Percentiles rank a stretch among this genome's conserved stretches.
phyloP scores from a whole-genome alignment of 768 basidiomycete species.

The Russula abietina region DNA sequence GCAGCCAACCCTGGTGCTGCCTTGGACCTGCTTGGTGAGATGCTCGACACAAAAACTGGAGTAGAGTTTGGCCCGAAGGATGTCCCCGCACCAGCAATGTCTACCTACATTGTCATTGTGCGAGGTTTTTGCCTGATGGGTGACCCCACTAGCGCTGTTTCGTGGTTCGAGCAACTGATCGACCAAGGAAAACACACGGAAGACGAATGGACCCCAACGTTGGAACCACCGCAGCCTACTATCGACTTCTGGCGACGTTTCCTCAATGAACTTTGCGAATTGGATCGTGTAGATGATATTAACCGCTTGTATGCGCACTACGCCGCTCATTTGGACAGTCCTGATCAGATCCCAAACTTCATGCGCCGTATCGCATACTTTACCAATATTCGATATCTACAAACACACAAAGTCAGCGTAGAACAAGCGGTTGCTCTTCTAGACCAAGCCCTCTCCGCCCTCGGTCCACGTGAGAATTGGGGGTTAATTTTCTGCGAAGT shows the following conservation, averaged over 20 bases:
- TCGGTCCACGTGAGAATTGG: slow-evolving; percentile 9
- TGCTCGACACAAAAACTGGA: slow-evolving; percentile 48
- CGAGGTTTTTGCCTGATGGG: slow-evolving; percentile 55
- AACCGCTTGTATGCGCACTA: slow-evolving; percentile 48
- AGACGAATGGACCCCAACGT: slow-evolving; percentile 40
- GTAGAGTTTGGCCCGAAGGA: slow-evolving; percentile 35
- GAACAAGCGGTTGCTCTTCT: slow-evolving; percentile 21
- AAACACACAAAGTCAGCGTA: slow-evolving; percentile 10
- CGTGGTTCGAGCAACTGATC: slow-evolving; percentile 68
- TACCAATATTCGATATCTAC: slow-evolving; percentile 37
- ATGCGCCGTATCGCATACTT: slow-evolving; percentile 42
- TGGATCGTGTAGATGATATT: slow-evolving; percentile 47
- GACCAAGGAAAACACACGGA: slow-evolving; percentile 33
- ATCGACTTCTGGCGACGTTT: slow-evolving; percentile 51
- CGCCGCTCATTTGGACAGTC: slow-evolving; percentile 33
- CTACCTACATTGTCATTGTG: slow-evolving; percentile 61
- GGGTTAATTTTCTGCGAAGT: slow-evolving; percentile 8
- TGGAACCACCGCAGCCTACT: slow-evolving; percentile 47
- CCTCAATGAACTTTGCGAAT: slow-evolving; percentile 47
- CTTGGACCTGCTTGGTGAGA: slow-evolving; percentile 58
- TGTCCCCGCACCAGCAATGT: slow-evolving; percentile 51
- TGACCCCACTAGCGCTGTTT: slow-evolving; percentile 56
- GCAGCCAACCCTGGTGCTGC: slow-evolving; percentile 57
- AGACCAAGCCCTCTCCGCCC: slow-evolving; percentile 27
- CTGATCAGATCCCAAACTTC: slow-evolving; percentile 12